phyloP scores from a whole-genome alignment of 768 basidiomycete species.

The Tremella yokohamensis region DNA sequence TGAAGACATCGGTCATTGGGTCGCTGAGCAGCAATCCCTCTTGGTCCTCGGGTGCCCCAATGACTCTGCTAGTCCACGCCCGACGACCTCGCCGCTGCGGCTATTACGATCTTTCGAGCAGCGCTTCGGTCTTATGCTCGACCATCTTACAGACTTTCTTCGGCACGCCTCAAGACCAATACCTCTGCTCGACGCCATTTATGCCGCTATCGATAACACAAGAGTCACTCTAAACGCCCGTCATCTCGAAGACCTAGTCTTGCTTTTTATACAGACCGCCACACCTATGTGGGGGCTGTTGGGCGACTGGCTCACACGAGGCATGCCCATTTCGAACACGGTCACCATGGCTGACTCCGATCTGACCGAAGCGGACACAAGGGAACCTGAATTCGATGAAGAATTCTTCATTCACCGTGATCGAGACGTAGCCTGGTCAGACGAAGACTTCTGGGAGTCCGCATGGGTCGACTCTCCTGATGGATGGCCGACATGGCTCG shows the following conservation, averaged over 20 bases:
- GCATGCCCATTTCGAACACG: conserved; percentile 36
- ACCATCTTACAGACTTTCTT: conserved; percentile 14
- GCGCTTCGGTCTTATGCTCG: conserved; percentile 12
- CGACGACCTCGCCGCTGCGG: conserved; percentile 20
- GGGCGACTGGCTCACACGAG: conserved; percentile 29
- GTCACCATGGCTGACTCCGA: neutral
- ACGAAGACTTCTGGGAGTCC: conserved; percentile 44
- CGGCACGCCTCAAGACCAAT: conserved; percentile 16
- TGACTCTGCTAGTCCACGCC: neutral
- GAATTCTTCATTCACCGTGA: conserved; percentile 40
- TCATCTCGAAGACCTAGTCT: neutral
- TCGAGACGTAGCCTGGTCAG: conserved; percentile 41
- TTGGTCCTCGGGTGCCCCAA: conserved; percentile 13
- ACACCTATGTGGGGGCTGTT: conserved; percentile 32
- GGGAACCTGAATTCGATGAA: conserved; percentile 18
- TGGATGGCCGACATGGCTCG: conserved; percentile 39
- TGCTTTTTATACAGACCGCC: conserved; percentile 25
- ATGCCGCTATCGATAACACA: conserved; percentile 7
- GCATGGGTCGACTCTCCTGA: conserved; percentile 24
- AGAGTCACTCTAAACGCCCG: neutral
- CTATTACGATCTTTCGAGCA: conserved; percentile 16
- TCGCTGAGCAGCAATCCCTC: conserved; percentile 23
- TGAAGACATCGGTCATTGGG: conserved; percentile 20
- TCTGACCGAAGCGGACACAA: conserved; percentile 8
- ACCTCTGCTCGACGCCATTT: conserved; percentile 26